A percentile compares a stretch with the other conserved stretches of the same genome.
Conservation (phyloP, 495 filamentous ascomycete species). For the Usnea hakonensis region DNA sequence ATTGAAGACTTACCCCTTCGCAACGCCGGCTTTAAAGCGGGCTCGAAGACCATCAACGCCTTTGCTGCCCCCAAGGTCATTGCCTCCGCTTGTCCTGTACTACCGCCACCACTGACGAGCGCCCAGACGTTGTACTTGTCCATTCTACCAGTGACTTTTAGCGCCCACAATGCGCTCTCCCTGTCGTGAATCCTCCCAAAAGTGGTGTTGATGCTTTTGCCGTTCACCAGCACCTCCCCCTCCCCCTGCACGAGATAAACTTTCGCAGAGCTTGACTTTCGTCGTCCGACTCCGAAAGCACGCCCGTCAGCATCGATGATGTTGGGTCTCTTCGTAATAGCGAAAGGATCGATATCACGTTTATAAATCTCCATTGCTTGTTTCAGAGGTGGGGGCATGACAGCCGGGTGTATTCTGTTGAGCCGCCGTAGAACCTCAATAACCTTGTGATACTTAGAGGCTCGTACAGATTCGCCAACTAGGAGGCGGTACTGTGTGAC, state of each 20-base stretch:
- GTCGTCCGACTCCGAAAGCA: conserved; percentile 67
- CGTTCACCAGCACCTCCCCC: conserved; percentile 84
- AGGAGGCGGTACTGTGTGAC: conserved; percentile 64
- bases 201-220: conserved; percentile 63
- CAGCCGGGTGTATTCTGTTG: conserved; percentile 73
- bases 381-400: conserved; percentile 63
- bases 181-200: conserved; percentile 89
- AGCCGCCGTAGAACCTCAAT: conserved; percentile 67
- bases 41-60: conserved; percentile 57
- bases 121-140: conserved; percentile 98
- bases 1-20: conserved; percentile 65
- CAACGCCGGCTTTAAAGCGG: conserved; percentile 66
- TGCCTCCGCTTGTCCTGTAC: conserved; percentile 92
- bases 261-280: conserved; percentile 77
- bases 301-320: conserved; percentile 66
- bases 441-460: conserved; percentile 69
- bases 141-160: conserved; percentile 71
- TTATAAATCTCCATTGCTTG: conserved; percentile 60
- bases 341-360: conserved; percentile 63
- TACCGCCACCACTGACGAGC: conserved; percentile 72
- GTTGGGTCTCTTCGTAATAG: conserved; percentile 46
- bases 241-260: conserved; percentile 86
- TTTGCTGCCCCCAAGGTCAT: conserved; percentile 87
- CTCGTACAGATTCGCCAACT: conserved; percentile 68
- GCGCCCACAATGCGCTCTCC: conserved; percentile 86